Evolutionary conservation across 345 rosid species (phyloP).

Genomic region (Corchorus olitorius): DNA sequence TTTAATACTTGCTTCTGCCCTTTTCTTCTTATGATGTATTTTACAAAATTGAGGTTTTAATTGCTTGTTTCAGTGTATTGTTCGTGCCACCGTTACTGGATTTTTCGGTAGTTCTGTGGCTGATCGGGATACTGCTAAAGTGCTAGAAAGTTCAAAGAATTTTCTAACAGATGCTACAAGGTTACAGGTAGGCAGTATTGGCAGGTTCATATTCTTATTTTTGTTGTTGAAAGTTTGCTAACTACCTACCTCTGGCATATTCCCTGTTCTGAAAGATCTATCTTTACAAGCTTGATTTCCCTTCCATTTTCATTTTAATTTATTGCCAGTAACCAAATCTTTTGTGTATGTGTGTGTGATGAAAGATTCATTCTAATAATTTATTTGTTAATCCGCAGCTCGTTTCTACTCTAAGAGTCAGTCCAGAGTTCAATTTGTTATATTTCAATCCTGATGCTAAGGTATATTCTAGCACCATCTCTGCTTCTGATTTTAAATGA

Average conservation of each 20-base stretch:
- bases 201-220: neutral
- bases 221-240: neutral
- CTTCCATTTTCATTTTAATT: neutral
- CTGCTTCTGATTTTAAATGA: neutral
- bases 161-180: slow-evolving; percentile 72
- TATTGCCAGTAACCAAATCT: slow-evolving; percentile 11
- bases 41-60: slow-evolving; percentile 20
- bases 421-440: slow-evolving; percentile 80
- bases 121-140: slow-evolving; percentile 38
- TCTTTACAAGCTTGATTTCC: neutral
- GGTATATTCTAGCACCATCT: slow-evolving; percentile 51
- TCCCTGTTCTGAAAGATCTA: neutral
- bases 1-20: neutral
- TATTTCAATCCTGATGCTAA: slow-evolving; percentile 73
- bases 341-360: slow-evolving; percentile 9
- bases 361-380: slow-evolving; percentile 25
- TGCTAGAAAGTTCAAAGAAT: slow-evolving; percentile 44
- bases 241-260: neutral
- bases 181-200: slow-evolving; percentile 63
- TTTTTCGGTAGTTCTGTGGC: slow-evolving; percentile 40
- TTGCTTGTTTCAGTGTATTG: slow-evolving; percentile 62
- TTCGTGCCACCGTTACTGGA: slow-evolving; percentile 73
- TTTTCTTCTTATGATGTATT: slow-evolving; percentile 15
- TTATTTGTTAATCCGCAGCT: slow-evolving; percentile 61
- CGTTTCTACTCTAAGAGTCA: slow-evolving; percentile 74